Evolutionary conservation across 1,139 yeast species (phyloP).

Genomic region (Yamadazyma spencermartinsiae): DNA sequence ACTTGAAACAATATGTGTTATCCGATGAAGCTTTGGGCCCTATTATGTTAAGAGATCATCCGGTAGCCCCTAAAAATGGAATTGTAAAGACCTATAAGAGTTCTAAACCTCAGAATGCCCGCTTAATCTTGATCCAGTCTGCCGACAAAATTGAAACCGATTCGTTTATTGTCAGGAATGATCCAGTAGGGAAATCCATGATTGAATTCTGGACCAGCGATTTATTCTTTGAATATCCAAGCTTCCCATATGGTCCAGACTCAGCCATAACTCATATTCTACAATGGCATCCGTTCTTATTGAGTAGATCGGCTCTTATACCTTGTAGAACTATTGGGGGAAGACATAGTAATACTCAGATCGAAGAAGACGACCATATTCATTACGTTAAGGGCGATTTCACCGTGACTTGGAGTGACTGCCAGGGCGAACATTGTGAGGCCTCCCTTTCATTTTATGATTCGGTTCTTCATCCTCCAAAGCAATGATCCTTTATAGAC

Average conservation of each 20-base stretch:
- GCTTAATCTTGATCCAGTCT: constrained; percentile 67
- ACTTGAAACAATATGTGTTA: constrained; percentile 58
- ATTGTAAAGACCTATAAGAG: constrained; percentile 69
- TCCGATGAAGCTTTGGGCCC: constrained; percentile 56
- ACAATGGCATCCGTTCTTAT: constrained; percentile 89
- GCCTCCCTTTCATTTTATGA: constrained; percentile 42
- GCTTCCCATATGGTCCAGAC: constrained; percentile 61
- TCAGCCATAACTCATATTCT: constrained; percentile 76
- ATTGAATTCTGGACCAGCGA: constrained; percentile 77
- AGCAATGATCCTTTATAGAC: constrained; percentile 1
- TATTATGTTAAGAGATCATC: constrained; percentile 62
- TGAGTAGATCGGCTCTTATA: constrained; percentile 71
- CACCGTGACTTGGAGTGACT: constrained; percentile 59
- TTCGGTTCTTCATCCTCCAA: constrained; percentile 14
- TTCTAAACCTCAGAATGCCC: constrained; percentile 52
- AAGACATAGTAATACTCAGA: constrained; percentile 22
- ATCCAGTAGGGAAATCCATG: constrained; percentile 61
- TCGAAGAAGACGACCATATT: constrained; percentile 33
- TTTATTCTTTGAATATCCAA: constrained; percentile 61
- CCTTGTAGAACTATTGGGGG: constrained; percentile 51
- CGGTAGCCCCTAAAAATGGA: constrained; percentile 68
- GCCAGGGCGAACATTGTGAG: constrained; percentile 53
- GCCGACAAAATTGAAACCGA: constrained; percentile 59
- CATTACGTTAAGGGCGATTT: constrained; percentile 64
- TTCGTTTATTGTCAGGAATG: constrained; percentile 69